phyloP scores from a whole-genome alignment of 805 yeast species.

The Diddensiella transvaalensis region DNA sequence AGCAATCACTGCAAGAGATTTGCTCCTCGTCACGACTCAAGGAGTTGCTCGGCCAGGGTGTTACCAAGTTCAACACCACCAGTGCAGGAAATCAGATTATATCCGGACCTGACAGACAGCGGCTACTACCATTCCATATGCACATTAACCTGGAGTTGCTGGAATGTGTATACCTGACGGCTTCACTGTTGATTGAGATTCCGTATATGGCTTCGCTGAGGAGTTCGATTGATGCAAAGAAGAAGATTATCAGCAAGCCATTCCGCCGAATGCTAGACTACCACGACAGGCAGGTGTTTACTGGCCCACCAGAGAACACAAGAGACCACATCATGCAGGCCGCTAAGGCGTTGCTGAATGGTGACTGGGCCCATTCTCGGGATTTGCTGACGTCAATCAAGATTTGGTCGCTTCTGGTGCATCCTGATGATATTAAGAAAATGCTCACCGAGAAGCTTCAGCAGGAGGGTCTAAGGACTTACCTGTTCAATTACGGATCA shows the following conservation, averaged over 20 bases:
- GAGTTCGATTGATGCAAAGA: constrained; percentile 49
- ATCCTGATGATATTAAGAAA: constrained; percentile 56
- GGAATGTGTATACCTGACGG: constrained; percentile 89
- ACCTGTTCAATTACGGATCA: constrained; percentile 76
- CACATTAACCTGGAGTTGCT: constrained; percentile 94
- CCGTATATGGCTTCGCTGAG: constrained; percentile 80
- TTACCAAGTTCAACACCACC: constrained; percentile 50
- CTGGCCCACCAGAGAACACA: constrained; percentile 96
- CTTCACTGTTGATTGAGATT: constrained; percentile 83
- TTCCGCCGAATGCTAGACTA: constrained; percentile 88
- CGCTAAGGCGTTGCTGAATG: constrained; percentile 79
- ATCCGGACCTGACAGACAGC: constrained; percentile 54
- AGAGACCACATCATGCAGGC: constrained; percentile 92
- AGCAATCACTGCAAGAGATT: constrained; percentile 82
- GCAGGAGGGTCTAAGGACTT: constrained; percentile 89
- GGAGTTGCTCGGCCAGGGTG: constrained; percentile 92
- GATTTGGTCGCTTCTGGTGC: constrained; percentile 80
- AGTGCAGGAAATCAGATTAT: constrained; percentile 2
- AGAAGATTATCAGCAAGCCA: constrained; percentile 70
- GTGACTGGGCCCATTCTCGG: constrained; percentile 82
- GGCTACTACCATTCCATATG: constrained; percentile 95
- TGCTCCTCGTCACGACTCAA: constrained; percentile 81
- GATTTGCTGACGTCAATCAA: constrained; percentile 70
- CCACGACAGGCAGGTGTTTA: constrained; percentile 90
- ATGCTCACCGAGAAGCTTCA: constrained; percentile 78